A percentile compares a stretch with the other conserved stretches of the same genome.
Evolutionary conservation across 768 basidiomycete species (phyloP).

Genomic region (Leccinum broughii): DNA sequence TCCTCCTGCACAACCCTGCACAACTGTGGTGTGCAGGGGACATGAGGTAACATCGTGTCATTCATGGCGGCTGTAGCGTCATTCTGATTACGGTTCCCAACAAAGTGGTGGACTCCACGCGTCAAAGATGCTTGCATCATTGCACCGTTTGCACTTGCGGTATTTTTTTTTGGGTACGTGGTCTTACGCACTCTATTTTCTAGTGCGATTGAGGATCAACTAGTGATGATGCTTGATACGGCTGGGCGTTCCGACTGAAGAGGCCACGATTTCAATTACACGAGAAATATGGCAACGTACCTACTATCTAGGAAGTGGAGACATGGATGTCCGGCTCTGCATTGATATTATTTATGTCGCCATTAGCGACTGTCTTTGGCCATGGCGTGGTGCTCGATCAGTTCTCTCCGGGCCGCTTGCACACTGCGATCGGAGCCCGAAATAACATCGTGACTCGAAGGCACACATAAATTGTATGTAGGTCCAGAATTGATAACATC

Average conservation of each 20-base stretch:
- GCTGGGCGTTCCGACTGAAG: neutral
- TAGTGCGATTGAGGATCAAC: neutral
- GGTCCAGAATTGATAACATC: neutral
- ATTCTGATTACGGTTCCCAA: neutral
- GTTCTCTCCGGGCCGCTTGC: neutral
- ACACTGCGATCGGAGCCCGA: neutral
- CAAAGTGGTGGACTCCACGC: neutral
- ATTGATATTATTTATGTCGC: neutral
- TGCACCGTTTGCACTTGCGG: neutral
- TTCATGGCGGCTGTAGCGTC: neutral
- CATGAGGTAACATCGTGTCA: neutral
- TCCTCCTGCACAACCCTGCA: neutral
- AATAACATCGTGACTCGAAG: neutral
- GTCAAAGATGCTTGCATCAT: neutral
- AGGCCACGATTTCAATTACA: neutral
- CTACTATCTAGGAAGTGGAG: neutral
- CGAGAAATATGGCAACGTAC: neutral
- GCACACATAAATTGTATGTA: neutral
- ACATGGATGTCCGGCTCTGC: neutral
- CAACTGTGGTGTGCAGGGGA: neutral
- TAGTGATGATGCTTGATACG: neutral
- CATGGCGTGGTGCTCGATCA: no score
- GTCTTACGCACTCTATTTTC: neutral
- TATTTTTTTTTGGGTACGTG: neutral
- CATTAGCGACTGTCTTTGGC: neutral